Conservation (phyloP, 306 rosid genomes). For the Albizia julibrissin region DNA sequence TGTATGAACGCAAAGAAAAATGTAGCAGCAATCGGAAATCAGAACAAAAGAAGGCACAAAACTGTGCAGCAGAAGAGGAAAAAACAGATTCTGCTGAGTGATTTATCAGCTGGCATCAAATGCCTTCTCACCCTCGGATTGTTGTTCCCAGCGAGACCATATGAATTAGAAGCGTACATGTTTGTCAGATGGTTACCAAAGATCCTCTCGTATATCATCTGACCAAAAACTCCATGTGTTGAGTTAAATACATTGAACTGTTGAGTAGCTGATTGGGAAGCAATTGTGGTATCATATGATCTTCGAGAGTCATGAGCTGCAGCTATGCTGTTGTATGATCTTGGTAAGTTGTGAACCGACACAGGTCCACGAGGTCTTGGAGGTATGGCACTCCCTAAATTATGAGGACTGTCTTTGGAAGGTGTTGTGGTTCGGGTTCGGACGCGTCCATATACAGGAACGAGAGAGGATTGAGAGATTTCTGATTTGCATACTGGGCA, state of each 20-base stretch:
- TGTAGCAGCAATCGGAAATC: conserved; percentile 49
- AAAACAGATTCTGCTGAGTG: conserved; percentile 71
- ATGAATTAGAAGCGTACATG: conserved; percentile 60
- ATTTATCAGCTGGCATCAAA: conserved; percentile 63
- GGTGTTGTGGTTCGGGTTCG: conserved; percentile 43
- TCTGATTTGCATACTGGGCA: conserved; percentile 95
- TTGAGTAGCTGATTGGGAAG: conserved; percentile 38
- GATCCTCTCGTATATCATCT: conserved; percentile 70
- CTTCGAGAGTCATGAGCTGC: conserved; percentile 38
- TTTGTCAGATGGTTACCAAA: conserved; percentile 69
- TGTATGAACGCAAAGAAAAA: conserved; percentile 7
- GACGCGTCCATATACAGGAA: conserved; percentile 78
- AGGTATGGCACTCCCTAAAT: conserved; percentile 55
- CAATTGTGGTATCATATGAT: conserved; percentile 21
- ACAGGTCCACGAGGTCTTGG: conserved; percentile 62
- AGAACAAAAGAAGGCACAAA: conserved; percentile 76
- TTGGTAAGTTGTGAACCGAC: conserved; percentile 36
- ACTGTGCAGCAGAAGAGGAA: conserved; percentile 73
- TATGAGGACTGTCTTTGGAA: conserved; percentile 43
- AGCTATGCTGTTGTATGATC: conserved; percentile 13
- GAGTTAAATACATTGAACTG: conserved; percentile 45
- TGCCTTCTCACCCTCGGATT: conserved; percentile 76
- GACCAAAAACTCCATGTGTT: conserved; percentile 59
- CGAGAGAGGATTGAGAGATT: conserved; percentile 59
- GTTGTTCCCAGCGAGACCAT: conserved; percentile 45